Percentiles rank a stretch among this genome's conserved stretches.
Conservation (phyloP, 2,329 filamentous ascomycete species). For the Rhytidhysteron rufulum region DNA sequence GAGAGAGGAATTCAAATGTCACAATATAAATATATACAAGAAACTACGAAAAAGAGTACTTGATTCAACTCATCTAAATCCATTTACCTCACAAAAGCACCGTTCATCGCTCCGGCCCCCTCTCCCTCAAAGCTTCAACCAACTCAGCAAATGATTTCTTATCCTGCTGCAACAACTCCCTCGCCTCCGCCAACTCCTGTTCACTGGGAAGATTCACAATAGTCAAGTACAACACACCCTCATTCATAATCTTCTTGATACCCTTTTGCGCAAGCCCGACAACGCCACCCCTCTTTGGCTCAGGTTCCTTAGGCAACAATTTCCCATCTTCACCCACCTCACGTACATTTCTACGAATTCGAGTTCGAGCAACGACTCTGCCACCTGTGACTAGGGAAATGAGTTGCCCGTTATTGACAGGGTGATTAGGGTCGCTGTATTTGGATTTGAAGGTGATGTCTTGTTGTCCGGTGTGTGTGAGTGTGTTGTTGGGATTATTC, state of each 20-base stretch:
- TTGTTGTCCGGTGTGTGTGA: conserved; percentile 20
- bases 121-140: neutral
- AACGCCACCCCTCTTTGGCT: neutral
- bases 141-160: neutral
- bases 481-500: conserved; percentile 38
- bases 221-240: conserved; percentile 20
- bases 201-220: conserved; percentile 21
- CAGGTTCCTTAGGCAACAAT: neutral
- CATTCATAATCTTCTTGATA: conserved; percentile 11
- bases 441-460: conserved; percentile 41
- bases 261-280: neutral
- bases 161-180: neutral
- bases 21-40: too few species aligned
- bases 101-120: neutral
- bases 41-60: too few species aligned
- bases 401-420: conserved; percentile 46
- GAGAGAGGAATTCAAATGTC: too few species aligned
- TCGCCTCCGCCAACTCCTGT: conserved; percentile 15
- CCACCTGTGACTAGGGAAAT: conserved; percentile 47
- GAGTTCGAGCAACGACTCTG: conserved; percentile 13
- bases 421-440: conserved; percentile 50
- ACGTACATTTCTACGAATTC: neutral
- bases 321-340: neutral
- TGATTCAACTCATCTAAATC: too few species aligned
- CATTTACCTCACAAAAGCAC: too few species aligned